Evolutionary conservation across 805 yeast genomes (phyloP).

Genomic region (Lachancea mirantina): DNA sequence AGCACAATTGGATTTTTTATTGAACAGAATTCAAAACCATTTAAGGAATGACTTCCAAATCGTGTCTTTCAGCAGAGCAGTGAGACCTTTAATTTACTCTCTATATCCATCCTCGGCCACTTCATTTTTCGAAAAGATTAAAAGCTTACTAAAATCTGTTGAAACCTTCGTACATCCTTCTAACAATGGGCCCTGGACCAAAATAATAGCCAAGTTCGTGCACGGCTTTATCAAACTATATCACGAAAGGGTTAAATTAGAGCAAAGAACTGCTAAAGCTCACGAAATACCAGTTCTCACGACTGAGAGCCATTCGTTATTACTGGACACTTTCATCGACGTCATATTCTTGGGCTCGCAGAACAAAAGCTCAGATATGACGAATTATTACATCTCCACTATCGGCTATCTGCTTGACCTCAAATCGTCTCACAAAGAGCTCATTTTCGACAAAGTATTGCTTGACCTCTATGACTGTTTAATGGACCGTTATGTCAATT

Average conservation of each 20-base stretch:
- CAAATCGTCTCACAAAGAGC: conserved; percentile 37
- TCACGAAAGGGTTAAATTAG: conserved; percentile 50
- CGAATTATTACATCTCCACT: conserved; percentile 51
- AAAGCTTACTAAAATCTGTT: conserved; percentile 55
- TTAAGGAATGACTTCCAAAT: conserved; percentile 32
- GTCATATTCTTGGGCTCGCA: conserved; percentile 66
- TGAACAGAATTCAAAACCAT: conserved; percentile 46
- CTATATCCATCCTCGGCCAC: conserved; percentile 44
- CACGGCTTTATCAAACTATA: conserved; percentile 51
- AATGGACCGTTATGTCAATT: conserved; percentile 53
- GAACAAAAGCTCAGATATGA: conserved; percentile 52
- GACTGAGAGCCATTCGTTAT: conserved; percentile 28
- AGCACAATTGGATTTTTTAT: conserved; percentile 52
- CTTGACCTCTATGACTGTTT: conserved; percentile 74
- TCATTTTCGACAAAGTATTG: conserved; percentile 46
- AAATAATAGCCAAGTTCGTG: conserved; percentile 58
- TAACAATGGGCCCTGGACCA: conserved; percentile 84
- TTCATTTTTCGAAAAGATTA: conserved; percentile 43
- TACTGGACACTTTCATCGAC: conserved; percentile 40
- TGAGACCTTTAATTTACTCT: conserved; percentile 47
- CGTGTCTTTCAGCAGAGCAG: conserved; percentile 41
- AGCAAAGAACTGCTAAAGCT: conserved; percentile 32
- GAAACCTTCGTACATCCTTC: conserved; percentile 89
- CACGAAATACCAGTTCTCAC: conserved; percentile 24
- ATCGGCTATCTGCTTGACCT: conserved; percentile 60